Percentiles rank a stretch among this genome's conserved stretches.
Evolutionary conservation across 148 eudicot species (phyloP).

Genomic region (Vaccinium myrtillus): DNA sequence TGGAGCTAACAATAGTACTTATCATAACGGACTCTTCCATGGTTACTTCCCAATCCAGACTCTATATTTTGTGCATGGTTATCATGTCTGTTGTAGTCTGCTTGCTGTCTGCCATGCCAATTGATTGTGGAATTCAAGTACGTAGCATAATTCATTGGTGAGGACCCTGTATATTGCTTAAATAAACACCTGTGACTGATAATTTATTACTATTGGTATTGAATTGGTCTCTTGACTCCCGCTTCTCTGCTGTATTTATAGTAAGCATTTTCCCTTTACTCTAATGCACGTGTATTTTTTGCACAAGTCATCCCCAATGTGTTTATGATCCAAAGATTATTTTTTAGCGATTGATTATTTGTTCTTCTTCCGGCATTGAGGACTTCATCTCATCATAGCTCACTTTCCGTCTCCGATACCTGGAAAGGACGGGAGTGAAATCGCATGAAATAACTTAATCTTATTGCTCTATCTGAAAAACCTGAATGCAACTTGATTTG

Average conservation of each 20-base stretch:
- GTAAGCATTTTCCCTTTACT: neutral
- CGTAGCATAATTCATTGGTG: no score
- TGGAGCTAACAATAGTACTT: neutral
- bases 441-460: neutral
- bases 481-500: constrained; percentile 9
- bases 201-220: neutral
- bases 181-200: neutral
- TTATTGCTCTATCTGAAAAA: neutral
- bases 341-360: neutral
- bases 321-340: neutral
- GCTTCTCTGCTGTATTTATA: neutral
- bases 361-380: neutral
- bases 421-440: neutral
- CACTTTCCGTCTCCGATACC: neutral
- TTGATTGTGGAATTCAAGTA: neutral
- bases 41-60: neutral
- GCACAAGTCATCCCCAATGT: neutral
- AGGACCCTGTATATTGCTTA: neutral
- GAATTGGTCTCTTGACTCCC: neutral
- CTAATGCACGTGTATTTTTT: neutral
- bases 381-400: neutral
- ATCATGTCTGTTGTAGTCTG: neutral
- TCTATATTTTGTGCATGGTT: neutral
- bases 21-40: neutral
- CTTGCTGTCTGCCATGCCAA: neutral